These are phyloP conservation scores for Kurtzmaniella quercitrusa DNA, from an alignment of 1,139 yeast species.

Conservation along the genomic window DNA sequence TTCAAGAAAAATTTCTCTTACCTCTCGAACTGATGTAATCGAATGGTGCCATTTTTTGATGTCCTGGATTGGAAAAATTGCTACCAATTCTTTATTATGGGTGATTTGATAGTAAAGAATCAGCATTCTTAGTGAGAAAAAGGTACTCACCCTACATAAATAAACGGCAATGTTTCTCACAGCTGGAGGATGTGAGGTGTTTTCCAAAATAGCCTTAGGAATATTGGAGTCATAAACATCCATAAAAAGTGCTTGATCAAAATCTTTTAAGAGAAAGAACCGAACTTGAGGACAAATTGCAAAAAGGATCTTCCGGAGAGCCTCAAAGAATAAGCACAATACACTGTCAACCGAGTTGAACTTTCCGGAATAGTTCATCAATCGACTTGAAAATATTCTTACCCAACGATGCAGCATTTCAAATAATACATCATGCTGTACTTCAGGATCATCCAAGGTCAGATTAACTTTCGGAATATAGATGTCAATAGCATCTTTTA, in stretches of 20 bases:
- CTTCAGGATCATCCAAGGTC: slow-evolving; percentile 22
- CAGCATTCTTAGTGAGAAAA: slow-evolving; percentile 21
- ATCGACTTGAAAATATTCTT: slow-evolving; percentile 28
- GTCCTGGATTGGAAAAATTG: slow-evolving; percentile 27
- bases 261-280: slow-evolving; percentile 38
- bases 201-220: slow-evolving; percentile 24
- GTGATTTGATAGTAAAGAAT: slow-evolving; percentile 27
- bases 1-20: slow-evolving; percentile 23
- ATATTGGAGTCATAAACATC: slow-evolving; percentile 28
- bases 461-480: slow-evolving; percentile 26
- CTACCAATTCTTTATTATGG: slow-evolving; percentile 19
- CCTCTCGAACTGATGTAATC: slow-evolving; percentile 21
- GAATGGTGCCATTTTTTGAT: slow-evolving; percentile 26
- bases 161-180: slow-evolving; percentile 28
- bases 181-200: slow-evolving; percentile 17
- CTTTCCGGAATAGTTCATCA: slow-evolving; percentile 18
- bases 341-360: slow-evolving; percentile 31
- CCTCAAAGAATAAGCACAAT: slow-evolving; percentile 31
- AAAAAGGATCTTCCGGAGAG: slow-evolving; percentile 31
- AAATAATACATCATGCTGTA: slow-evolving; percentile 34
- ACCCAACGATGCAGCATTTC: slow-evolving; percentile 39
- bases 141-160: slow-evolving; percentile 29
- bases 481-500: slow-evolving; percentile 20
- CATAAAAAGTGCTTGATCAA: slow-evolving; percentile 40
- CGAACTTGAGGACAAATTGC: slow-evolving; percentile 41